phyloP scores from a whole-genome alignment of 495 filamentous ascomycete genomes.

The Penicillium cataractarum region DNA sequence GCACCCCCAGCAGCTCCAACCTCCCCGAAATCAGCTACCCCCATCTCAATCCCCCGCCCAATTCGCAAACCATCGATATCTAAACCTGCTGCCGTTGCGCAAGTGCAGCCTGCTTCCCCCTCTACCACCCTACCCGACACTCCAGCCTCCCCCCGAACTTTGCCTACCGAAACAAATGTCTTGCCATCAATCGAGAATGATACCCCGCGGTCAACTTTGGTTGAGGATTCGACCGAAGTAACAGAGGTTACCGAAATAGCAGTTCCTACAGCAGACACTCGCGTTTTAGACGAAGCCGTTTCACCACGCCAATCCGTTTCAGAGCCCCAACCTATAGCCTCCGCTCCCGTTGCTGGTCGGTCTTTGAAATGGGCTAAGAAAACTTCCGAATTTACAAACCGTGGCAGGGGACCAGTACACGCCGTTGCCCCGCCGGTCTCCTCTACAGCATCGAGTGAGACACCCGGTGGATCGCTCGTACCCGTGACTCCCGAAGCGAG shows the following conservation, averaged over 20 bases:
- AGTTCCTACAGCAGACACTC: not conserved
- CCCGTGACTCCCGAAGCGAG: slow-evolving; percentile 17
- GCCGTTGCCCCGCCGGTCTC: slow-evolving; percentile 11
- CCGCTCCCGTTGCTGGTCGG: slow-evolving; percentile 4
- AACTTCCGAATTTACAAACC: slow-evolving; percentile 20
- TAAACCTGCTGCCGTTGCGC: not conserved
- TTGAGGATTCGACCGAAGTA: not conserved
- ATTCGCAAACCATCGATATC: slow-evolving; percentile 35
- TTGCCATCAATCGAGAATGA: slow-evolving; percentile 24
- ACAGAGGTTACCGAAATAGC: not conserved
- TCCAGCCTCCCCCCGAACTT: slow-evolving; percentile 20
- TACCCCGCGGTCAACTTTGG: slow-evolving; percentile 2
- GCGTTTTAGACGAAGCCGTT: not conserved
- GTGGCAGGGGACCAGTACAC: slow-evolving; percentile 6
- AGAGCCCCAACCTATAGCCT: not conserved
- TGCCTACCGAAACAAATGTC: slow-evolving; percentile 9
- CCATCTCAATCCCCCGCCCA: slow-evolving; percentile 36
- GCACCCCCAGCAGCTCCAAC: slow-evolving; percentile 20
- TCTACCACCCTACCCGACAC: slow-evolving; percentile 16
- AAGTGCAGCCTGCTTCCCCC: slow-evolving; percentile 3
- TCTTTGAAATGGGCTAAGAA: slow-evolving; percentile 26
- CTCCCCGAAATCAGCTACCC: slow-evolving; percentile 19
- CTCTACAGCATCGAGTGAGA: not conserved
- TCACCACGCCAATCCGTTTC: slow-evolving; percentile 2
- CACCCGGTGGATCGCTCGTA: slow-evolving; percentile 2